Evolutionary conservation across 345 rosid species (phyloP).

Genomic region (Mercurialis annua): DNA sequence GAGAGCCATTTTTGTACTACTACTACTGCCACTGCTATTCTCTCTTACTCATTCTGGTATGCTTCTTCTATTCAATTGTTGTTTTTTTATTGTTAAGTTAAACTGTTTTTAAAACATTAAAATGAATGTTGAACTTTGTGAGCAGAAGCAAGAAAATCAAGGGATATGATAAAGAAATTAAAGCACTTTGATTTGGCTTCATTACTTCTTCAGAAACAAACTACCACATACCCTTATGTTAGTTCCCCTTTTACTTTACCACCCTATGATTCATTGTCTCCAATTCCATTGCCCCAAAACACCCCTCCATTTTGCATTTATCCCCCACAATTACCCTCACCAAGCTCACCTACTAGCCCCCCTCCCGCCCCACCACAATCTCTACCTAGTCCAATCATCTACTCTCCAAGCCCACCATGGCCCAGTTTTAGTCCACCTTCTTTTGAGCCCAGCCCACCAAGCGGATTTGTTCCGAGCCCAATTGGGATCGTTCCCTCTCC

Average conservation of each 20-base stretch:
- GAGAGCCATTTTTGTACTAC: neutral
- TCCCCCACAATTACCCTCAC: constrained; percentile 41
- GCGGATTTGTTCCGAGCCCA: constrained; percentile 12
- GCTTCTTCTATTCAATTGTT: neutral
- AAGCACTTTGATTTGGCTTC: constrained; percentile 43
- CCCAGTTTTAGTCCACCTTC: neutral
- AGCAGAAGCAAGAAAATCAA: constrained; percentile 40
- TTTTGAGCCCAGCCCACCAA: constrained; percentile 18
- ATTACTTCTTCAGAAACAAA: constrained; percentile 37
- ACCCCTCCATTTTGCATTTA: constrained; percentile 52
- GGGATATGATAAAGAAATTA: constrained; percentile 22
- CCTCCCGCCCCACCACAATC: constrained; percentile 20
- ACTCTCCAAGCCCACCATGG: constrained; percentile 33
- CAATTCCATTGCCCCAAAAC: constrained; percentile 41
- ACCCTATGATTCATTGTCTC: constrained; percentile 54
- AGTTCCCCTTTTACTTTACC: constrained; percentile 56
- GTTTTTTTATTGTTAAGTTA: no score
- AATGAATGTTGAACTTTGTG: neutral
- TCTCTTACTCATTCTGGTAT: constrained; percentile 47
- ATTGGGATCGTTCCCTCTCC: no score
- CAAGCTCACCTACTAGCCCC: constrained; percentile 51
- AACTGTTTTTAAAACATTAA: no score
- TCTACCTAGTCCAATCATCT: constrained; percentile 13
- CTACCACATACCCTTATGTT: constrained; percentile 50
- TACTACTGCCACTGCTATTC: constrained; percentile 34